Evolutionary conservation across 2,329 filamentous ascomycete genomes (phyloP).

Genomic region (Helicocarpus griseus): DNA sequence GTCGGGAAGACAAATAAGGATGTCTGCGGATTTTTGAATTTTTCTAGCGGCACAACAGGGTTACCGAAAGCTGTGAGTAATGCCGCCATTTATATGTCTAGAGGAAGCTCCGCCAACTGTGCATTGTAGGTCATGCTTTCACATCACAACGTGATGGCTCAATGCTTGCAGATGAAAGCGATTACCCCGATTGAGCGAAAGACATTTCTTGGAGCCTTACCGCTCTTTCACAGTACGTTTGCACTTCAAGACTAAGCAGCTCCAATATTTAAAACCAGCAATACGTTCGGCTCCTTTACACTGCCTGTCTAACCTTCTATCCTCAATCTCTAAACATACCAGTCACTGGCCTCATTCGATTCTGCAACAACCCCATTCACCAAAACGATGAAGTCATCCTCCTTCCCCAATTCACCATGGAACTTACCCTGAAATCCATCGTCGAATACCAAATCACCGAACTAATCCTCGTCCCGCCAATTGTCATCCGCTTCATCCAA

Average conservation of each 20-base stretch:
- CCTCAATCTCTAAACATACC: no score
- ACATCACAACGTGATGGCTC: slow-evolving; percentile 47
- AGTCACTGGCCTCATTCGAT: slow-evolving; percentile 49
- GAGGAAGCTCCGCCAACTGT: not conserved
- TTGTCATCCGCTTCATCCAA: slow-evolving; percentile 49
- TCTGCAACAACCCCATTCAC: slow-evolving; percentile 49
- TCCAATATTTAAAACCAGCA: no score
- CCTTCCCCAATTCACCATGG: slow-evolving; percentile 55
- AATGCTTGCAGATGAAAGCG: slow-evolving; percentile 50
- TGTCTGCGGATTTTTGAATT: slow-evolving; percentile 37
- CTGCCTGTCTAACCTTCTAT: no score
- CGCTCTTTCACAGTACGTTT: slow-evolving; percentile 45
- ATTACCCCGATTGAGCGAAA: slow-evolving; percentile 42
- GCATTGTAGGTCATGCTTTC: slow-evolving; percentile 40
- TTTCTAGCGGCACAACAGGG: slow-evolving; percentile 42
- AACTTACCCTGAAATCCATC: slow-evolving; percentile 45
- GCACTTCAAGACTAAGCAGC: no score
- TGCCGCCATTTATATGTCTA: not conserved
- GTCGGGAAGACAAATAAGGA: slow-evolving; percentile 45
- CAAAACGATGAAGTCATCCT: slow-evolving; percentile 58
- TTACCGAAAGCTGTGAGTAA: slow-evolving; percentile 37
- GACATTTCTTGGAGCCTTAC: slow-evolving; percentile 48
- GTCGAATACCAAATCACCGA: slow-evolving; percentile 45
- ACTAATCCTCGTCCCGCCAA: slow-evolving; percentile 50
- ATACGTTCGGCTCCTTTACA: no score